Evolutionary conservation across 495 filamentous ascomycete genomes (phyloP).

Genomic region (Penicillium cinerascens): DNA sequence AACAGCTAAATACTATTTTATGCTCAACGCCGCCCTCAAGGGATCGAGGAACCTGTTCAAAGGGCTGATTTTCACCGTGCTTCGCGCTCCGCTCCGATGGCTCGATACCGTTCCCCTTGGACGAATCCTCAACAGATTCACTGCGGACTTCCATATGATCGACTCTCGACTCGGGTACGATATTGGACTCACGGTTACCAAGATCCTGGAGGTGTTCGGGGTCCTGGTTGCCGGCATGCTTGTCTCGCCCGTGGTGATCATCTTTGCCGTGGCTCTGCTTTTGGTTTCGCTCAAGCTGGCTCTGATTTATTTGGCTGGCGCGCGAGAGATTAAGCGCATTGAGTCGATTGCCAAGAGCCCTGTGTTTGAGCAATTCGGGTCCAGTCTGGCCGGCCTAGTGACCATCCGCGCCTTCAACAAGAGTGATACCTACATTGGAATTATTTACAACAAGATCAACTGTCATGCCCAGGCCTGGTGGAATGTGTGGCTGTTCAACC

Average conservation of each 20-base stretch:
- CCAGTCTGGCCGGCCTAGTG: conserved; percentile 63
- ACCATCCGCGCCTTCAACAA: conserved; percentile 76
- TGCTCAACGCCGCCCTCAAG: conserved; percentile 43
- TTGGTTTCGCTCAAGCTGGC: conserved; percentile 55
- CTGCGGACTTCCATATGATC: conserved; percentile 68
- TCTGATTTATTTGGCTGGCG: conserved; percentile 59
- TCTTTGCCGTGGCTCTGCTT: conserved; percentile 22
- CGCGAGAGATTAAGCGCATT: conserved; percentile 74
- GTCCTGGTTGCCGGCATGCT: conserved; percentile 33
- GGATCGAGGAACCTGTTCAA: conserved; percentile 66
- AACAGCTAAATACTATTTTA: conserved; percentile 53
- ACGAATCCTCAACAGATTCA: conserved; percentile 76
- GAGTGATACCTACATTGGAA: conserved; percentile 55
- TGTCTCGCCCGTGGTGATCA: conserved; percentile 31
- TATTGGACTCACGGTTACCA: conserved; percentile 51
- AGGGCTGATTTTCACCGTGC: conserved; percentile 57
- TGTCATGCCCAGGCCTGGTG: conserved; percentile 58
- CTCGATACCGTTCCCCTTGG: conserved; percentile 79
- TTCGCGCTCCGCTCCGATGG: conserved; percentile 71
- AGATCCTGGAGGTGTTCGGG: conserved; percentile 32
- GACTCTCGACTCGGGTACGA: conserved; percentile 63
- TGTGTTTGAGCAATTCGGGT: conserved; percentile 73
- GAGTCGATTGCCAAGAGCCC: conserved; percentile 71
- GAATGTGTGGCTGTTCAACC: conserved; percentile 67
- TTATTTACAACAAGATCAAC: conserved; percentile 66